Evolutionary conservation across 1,284 basidiomycete genomes (phyloP), one percentile per base, ranked within the genome.

Genomic region (Anthracocystis setariae): DNA sequence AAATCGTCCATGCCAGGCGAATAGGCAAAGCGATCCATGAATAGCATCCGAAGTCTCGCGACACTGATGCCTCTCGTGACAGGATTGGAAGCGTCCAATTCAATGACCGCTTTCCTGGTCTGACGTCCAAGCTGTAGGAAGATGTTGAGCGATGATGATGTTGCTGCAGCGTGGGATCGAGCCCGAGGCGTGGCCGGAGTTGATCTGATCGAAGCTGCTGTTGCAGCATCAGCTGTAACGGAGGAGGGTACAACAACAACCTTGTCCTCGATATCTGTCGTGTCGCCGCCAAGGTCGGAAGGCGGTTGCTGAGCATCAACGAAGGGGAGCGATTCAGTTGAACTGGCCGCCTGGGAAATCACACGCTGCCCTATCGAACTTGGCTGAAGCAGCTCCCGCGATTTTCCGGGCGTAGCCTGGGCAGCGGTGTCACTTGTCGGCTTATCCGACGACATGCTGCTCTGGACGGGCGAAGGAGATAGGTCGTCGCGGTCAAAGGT

Each of bases 11-110:
- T 87, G 17, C 84, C 84, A 0, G 95, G 93, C 78, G 92, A 94
- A 83, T 96, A 98, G 35, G 92, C 90, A 79, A 98, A 98, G 76
- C 90, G 91, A 84, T 98, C 94, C 77, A 98, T 92, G 79, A 98
- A 98, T 23, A 98, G 84, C 78, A 96, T 88, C 42, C 92, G 87
- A 58, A 95, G 83, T 3, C 88, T 89, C 2, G 90, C 85, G 69
- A 93, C 88, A 0, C 90, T 89, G 44, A 91, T 84, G 8, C 74
- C 79, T 20, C 74, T 70, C 3, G 55, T 60, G 5, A 70, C 18
- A 7, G 58, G 48, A 25, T 67, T 65, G 15, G 46, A 40, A 3
- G 47, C 33, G 40, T 80, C 76, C 3, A 80, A 55, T 53, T 93
- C 91, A 40, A 97, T 86, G 9, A 82, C 85, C 1, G 90, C 89